A percentile compares a stretch with the other conserved stretches of the same genome.
Conservation (phyloP, 805 yeast species). For the Candida sphagnicola region DNA sequence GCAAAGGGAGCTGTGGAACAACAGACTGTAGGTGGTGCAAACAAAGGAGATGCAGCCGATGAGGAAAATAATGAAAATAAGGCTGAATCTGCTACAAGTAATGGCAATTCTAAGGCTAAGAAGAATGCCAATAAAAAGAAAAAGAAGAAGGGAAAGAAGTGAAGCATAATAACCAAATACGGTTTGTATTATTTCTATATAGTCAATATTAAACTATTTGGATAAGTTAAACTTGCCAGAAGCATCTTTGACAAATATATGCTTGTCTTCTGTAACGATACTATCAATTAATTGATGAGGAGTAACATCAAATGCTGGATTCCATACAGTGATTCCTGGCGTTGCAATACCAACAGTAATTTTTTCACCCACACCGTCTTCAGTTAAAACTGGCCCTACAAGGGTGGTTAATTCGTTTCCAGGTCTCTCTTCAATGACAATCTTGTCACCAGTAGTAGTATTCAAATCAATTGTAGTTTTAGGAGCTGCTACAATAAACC, state of each 20-base stretch:
- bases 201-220: slow-evolving; percentile 2
- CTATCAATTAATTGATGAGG: slow-evolving; percentile 81
- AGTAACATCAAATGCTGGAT: slow-evolving; percentile 94
- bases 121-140: slow-evolving; percentile 8
- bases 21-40: no score
- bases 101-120: background rate
- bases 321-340: slow-evolving; percentile 83
- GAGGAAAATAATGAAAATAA: background rate
- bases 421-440: slow-evolving; percentile 86
- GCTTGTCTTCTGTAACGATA: slow-evolving; percentile 80
- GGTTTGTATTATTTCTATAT: background rate
- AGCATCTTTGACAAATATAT: slow-evolving; percentile 43
- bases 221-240: slow-evolving; percentile 49
- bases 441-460: slow-evolving; percentile 66
- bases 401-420: slow-evolving; percentile 72
- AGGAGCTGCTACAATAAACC: slow-evolving; percentile 94
- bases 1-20: no score
- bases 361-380: slow-evolving; percentile 29
- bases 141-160: slow-evolving; percentile 12
- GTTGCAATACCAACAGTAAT: slow-evolving; percentile 78
- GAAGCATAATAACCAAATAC: background rate
- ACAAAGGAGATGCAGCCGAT: background rate
- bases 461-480: slow-evolving; percentile 79
- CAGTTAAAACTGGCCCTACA: slow-evolving; percentile 48
- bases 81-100: background rate